Conservation (phyloP, 1,284 basidiomycete species). For the Stereum hirsutum region DNA sequence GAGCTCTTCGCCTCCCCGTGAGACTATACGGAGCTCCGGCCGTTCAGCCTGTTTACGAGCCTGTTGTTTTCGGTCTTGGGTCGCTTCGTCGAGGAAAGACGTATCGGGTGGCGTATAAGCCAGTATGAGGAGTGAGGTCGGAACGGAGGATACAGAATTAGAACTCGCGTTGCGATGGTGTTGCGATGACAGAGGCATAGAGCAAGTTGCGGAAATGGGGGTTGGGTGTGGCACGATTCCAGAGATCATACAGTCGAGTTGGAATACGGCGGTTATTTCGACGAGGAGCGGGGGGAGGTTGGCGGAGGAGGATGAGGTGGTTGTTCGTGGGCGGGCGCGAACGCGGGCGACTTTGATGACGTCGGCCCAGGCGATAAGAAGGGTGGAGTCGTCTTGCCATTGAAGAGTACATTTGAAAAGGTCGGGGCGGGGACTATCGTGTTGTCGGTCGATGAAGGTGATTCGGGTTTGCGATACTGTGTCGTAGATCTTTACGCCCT, state of each 20-base stretch:
- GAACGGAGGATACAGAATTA: constrained; percentile 13
- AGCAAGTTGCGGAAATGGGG: constrained; percentile 17
- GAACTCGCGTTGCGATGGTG: constrained; percentile 14
- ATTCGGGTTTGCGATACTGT: constrained; percentile 73
- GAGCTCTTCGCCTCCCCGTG: constrained; percentile 82
- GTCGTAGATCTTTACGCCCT: constrained; percentile 96
- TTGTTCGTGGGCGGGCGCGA: constrained; percentile 47
- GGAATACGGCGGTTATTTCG: constrained; percentile 88
- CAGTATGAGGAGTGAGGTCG: constrained; percentile 74
- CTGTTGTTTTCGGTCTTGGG: constrained; percentile 62
- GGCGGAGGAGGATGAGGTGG: constrained; percentile 29
- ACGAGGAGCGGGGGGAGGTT: constrained; percentile 52
- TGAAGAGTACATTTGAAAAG: constrained; percentile 87
- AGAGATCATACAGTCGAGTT: constrained; percentile 93
- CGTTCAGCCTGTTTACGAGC: constrained; percentile 76
- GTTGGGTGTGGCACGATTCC: constrained; percentile 79
- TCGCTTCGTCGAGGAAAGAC: constrained; percentile 57
- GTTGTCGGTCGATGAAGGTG: constrained; percentile 79
- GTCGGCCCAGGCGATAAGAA: constrained; percentile 94
- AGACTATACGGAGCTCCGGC: constrained; percentile 91
- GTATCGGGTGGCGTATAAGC: constrained; percentile 73
- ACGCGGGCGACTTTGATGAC: constrained; percentile 88
- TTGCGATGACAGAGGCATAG: constrained; percentile 9
- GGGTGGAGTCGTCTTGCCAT: constrained; percentile 88
- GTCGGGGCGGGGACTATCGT: constrained; percentile 81